Base-by-base conservation (phyloP, 2,329 filamentous ascomycete species). In the Fusarium subtropicale region DNA sequence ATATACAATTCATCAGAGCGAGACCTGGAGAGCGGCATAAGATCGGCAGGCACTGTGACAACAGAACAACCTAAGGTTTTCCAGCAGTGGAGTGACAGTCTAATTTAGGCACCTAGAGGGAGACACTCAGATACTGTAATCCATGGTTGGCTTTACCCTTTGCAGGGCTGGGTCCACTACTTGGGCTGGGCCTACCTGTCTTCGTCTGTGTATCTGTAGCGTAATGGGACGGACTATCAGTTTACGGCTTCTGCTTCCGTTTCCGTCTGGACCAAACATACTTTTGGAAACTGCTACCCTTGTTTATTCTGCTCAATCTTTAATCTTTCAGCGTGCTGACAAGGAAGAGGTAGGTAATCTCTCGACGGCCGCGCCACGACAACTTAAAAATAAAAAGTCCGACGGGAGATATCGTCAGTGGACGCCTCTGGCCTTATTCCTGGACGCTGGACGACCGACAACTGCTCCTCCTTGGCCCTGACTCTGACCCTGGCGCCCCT, bases 231-330 rank as follows among this genome's bases (percentile, higher is more conserved):
- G 42, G 11, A 18, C 12, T 38, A 60, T 56, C 54, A 58, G 53
- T 62, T 54, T 26, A 60, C 47, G 58, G 45, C 62, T 52, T 60
- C 66, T 46, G 48, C 45, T 69, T 66, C 67, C 64, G 67, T 60
- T 56, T 58, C 65, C 62, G 64, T 56, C 48, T 51, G 18, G 47
- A 48, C 38, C 52, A 33, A 46, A 56, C 52, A 26, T 42, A 42
- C 22, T 44, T 44, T 26, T 67, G 59, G 42, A 41, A 41, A 53
- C 45, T 39, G 34, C 46, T 46, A 48, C 51, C 56, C 56, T 54
- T 67, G 39, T 10, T 51, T 38, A 33, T 20, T 20, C 24, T 38
- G 9, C 38, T 61, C 59, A 47, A 52, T 56, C 54, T 46, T 45
- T 38, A 53, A 45, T 54, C 52, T 51, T 66, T 26, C 50, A 64